A percentile compares a stretch with the other conserved stretches of the same genome.
These are phyloP conservation scores for Debaryomyces maramus DNA, from an alignment of 805 yeast genomes.

Conservation along the genomic window DNA sequence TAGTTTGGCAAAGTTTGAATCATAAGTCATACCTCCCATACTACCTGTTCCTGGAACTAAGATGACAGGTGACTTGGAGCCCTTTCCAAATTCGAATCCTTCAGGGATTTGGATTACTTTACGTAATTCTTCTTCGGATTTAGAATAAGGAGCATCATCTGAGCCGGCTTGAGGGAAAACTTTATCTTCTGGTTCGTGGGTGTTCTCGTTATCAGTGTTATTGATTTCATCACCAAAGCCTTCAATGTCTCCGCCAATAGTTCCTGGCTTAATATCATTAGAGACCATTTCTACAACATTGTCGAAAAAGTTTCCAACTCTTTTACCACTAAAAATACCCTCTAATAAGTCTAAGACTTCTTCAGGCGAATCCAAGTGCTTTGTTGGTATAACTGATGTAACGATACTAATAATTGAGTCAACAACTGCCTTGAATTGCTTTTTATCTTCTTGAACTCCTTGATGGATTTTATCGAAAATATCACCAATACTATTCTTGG, in stretches of 20 bases:
- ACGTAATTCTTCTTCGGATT: background rate
- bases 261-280: background rate
- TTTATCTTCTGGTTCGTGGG: background rate
- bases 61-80: background rate
- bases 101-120: conserved; percentile 1
- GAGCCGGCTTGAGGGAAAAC: conserved; percentile 2
- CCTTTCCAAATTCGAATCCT: conserved; percentile 1
- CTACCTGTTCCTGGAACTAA: conserved; percentile 5
- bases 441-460: background rate
- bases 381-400: background rate
- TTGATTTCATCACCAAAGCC: background rate
- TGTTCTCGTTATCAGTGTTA: background rate
- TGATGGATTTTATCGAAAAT: background rate
- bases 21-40: conserved; percentile 2
- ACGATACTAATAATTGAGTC: background rate
- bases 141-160: conserved; percentile 3
- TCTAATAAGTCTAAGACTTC: background rate
- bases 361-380: background rate
- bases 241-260: background rate
- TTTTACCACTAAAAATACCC: background rate
- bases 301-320: background rate
- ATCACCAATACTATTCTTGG: background rate
- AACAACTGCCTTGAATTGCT: background rate
- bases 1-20: conserved; percentile 3
- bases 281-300: background rate